Evolutionary conservation across 2,329 filamentous ascomycete genomes (phyloP), one percentile per base, ranked within the genome.

Genomic region (Neurospora sp.): DNA sequence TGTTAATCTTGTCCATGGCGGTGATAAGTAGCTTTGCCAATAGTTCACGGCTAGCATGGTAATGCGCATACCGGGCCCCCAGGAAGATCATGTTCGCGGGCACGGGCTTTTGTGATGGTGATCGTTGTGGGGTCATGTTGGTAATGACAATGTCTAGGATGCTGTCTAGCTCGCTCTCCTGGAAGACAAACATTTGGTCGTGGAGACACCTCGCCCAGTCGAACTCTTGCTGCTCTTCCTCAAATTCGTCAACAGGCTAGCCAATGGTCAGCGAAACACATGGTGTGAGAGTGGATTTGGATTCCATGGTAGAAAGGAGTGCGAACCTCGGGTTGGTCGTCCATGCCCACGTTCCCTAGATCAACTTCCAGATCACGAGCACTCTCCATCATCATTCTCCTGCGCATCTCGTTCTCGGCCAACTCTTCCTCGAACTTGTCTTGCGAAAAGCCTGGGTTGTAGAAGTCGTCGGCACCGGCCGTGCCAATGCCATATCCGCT

Each of bases 151-250:
- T 96, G 78, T 97, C 92, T 74, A 99, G 86, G 76, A 99, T 97
- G 70, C 91, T 89, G 70, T 95, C 91, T 68, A 99, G 86, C 77
- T 99, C 95, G 78, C 88, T 91, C 75, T 98, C 95, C 79, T 99
- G 96, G 79, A 99, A 99, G 43, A 99, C 96, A 78, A 99, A 99
- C 96, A 99, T 99, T 79, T 99, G 96, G 78, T 99, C 96, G 78
- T 97, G 93, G 67, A 97, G 84, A 80, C 96, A 99, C 75, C 92
- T 87, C 73, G 91, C 91, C 96, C 96, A 99, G 71, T 97, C 91
- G 76, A 99, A 99, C 73, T 98, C 96, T 77, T 96, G 94, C 70
- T 90, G 88, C 70, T 97, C 94, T 76, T 96, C 93, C 74, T 93
- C 91, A 23, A 93, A 86, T 69, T 97, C 94, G 71, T 95, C 93